These are phyloP conservation scores for Globisporangium recalcitrans DNA, from an alignment of 352 stramenopile genomes.

Conservation along the genomic window DNA sequence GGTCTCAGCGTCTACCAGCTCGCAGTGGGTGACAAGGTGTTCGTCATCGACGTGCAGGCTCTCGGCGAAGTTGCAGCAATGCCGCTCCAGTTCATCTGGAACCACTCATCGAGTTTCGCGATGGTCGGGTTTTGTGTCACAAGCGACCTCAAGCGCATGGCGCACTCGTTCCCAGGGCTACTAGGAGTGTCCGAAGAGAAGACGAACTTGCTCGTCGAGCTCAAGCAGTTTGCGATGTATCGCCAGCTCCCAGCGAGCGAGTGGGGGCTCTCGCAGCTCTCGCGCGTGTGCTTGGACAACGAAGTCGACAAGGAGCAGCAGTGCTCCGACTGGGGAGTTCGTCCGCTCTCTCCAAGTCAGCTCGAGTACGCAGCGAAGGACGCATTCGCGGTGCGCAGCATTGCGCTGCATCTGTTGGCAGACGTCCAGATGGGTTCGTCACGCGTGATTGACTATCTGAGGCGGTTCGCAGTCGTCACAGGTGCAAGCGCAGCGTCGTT, in stretches of 20 bases:
- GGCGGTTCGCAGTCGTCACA: constrained; percentile 23
- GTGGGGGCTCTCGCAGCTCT: constrained; percentile 54
- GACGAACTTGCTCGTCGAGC: constrained; percentile 34
- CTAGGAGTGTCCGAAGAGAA: background rate
- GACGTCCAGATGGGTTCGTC: constrained; percentile 21
- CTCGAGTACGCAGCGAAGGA: constrained; percentile 56
- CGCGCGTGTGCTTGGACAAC: constrained; percentile 31
- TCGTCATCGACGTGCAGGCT: constrained; percentile 54
- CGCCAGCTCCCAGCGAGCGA: constrained; percentile 36
- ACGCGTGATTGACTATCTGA: constrained; percentile 12
- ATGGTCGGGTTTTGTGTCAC: constrained; percentile 54
- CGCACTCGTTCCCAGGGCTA: constrained; percentile 44
- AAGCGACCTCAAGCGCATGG: constrained; percentile 43
- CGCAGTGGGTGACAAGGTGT: constrained; percentile 32
- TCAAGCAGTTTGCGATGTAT: constrained; percentile 49
- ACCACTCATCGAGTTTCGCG: constrained; percentile 23
- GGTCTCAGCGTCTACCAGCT: constrained; percentile 57
- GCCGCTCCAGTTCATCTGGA: constrained; percentile 40
- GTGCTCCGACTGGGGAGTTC: constrained; percentile 51
- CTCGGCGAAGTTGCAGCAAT: constrained; percentile 29
- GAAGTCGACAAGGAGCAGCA: constrained; percentile 56
- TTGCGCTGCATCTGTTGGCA: constrained; percentile 39
- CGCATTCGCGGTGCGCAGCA: constrained; percentile 38
- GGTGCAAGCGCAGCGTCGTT: constrained; percentile 5
- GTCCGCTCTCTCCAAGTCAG: constrained; percentile 36